phyloP scores from a whole-genome alignment of 805 yeast genomes.

The Starmerella sirachaensis region DNA sequence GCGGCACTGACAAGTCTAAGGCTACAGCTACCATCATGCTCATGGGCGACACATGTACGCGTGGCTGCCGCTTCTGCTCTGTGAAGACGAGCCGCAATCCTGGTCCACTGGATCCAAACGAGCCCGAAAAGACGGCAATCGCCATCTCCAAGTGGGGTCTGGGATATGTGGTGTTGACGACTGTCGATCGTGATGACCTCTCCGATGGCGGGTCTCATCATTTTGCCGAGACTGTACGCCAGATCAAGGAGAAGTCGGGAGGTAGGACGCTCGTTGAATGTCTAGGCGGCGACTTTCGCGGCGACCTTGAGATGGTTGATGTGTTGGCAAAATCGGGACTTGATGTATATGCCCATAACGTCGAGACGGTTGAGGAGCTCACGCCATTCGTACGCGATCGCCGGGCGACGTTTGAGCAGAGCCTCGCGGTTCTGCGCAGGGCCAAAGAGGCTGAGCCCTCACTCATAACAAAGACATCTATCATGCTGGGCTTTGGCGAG shows the following conservation, averaged over 20 bases:
- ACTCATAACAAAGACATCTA: conserved; percentile 79
- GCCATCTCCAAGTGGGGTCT: conserved; percentile 97
- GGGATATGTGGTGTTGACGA: conserved; percentile 93
- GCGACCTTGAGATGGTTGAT: conserved; percentile 70
- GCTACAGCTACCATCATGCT: conserved; percentile 98
- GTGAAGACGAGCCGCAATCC: conserved; percentile 89
- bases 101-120: conserved; percentile 81
- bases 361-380: conserved; percentile 90
- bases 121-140: conserved; percentile 95
- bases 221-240: conserved; percentile 72
- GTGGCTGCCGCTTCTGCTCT: conserved; percentile 98
- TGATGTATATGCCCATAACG: conserved; percentile 93
- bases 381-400: conserved; percentile 95
- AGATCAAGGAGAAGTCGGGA: conserved; percentile 69
- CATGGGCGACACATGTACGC: conserved; percentile 95
- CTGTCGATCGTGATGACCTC: conserved; percentile 94
- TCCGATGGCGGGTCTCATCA: conserved; percentile 88
- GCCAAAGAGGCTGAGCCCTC: conserved; percentile 71
- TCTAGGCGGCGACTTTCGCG: conserved; percentile 89
- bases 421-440: conserved; percentile 58
- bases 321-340: conserved; percentile 74
- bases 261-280: conserved; percentile 90
- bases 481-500: conserved; percentile 96
- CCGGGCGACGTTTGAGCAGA: conserved; percentile 88
- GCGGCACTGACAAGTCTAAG: conserved; percentile 77